Percentiles rank a stretch among this genome's conserved stretches.
Evolutionary conservation across 169 alveolate genomes (phyloP).

Genomic region (Plasmodium coatneyi): DNA sequence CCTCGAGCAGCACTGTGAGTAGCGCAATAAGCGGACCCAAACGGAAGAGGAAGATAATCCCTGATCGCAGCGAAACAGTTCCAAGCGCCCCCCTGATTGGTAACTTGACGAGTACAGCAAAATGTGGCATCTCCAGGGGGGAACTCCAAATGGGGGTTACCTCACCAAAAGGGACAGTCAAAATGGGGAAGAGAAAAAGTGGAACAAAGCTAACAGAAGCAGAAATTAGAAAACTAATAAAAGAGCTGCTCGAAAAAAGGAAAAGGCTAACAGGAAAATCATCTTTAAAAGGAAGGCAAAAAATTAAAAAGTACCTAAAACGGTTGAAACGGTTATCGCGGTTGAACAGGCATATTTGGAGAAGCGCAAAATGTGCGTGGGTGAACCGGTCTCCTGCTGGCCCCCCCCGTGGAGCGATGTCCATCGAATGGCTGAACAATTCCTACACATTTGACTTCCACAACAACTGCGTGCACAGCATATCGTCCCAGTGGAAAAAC

Average conservation of each 20-base stretch:
- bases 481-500: constrained; percentile 59
- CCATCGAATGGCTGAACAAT: constrained; percentile 66
- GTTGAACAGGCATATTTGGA: background rate
- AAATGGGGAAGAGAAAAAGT: background rate
- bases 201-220: background rate
- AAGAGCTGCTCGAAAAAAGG: background rate
- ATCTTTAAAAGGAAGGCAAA: background rate
- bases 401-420: background rate
- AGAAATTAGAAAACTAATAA: background rate
- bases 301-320: constrained; percentile 18
- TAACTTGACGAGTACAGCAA: background rate
- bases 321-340: background rate
- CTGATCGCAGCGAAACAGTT: background rate
- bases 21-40: background rate
- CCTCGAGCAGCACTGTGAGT: background rate
- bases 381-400: background rate
- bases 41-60: background rate
- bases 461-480: constrained; percentile 52
- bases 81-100: background rate
- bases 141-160: background rate
- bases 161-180: background rate
- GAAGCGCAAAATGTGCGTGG: background rate
- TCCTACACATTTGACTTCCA: constrained; percentile 50
- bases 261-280: background rate
- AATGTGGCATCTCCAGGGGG: background rate